Conservation (phyloP, 2,329 filamentous ascomycete species). For the Teratosphaeria gauchensis region DNA sequence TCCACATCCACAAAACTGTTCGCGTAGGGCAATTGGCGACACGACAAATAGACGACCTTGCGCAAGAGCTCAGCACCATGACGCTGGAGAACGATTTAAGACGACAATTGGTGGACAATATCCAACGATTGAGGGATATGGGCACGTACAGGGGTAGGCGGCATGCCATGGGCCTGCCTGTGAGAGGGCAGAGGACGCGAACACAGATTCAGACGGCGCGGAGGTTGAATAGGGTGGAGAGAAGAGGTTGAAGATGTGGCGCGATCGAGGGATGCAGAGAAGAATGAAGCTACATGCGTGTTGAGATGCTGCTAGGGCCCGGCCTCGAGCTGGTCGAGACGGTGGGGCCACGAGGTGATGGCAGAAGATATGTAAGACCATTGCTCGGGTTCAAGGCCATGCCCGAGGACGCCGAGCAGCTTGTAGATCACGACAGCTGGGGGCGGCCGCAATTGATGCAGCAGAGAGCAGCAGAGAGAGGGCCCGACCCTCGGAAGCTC, state of each 20-base stretch:
- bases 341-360: not conserved
- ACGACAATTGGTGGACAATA: constrained; percentile 72
- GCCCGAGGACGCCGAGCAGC: no score
- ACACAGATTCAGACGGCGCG: constrained; percentile 57
- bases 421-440: no score
- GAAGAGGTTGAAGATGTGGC: constrained; percentile 28
- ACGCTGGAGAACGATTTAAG: constrained; percentile 85
- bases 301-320: not conserved
- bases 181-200: constrained; percentile 80
- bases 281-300: not conserved
- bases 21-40: constrained; percentile 65
- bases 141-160: constrained; percentile 79
- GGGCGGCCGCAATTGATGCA: no score
- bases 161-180: constrained; percentile 87
- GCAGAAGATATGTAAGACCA: not conserved
- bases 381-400: no score
- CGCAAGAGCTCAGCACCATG: constrained; percentile 78
- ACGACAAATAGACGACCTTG: constrained; percentile 71
- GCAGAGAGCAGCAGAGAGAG: no score
- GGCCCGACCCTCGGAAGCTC: no score
- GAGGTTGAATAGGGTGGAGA: constrained; percentile 50
- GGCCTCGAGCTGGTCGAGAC: not conserved
- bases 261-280: not conserved
- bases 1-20: constrained; percentile 76
- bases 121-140: constrained; percentile 78